Base-by-base conservation (phyloP, 1,284 basidiomycete genomes). In the Ceratobasidium papillatum region DNA sequence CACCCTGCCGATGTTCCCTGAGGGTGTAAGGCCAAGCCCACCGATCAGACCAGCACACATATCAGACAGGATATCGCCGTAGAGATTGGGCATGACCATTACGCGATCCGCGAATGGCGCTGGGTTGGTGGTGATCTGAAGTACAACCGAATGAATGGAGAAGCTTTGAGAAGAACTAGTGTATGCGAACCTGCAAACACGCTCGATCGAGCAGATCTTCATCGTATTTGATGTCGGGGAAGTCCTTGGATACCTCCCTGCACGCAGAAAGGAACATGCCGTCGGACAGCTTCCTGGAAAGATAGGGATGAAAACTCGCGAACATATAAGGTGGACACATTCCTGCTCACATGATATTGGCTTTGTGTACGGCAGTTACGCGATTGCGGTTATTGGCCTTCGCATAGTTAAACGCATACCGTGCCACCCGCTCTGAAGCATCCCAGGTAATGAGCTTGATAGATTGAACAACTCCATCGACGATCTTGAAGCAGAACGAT, bases 71-170 rank as follows among this genome's bases (percentile, higher is more conserved):
- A 99, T 99, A 84, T 98, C 97, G 83, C 94, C 95, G 81, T 94
- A 96, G 77, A 99, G 86, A 88, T 99, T 99, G 78, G 98, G 98
- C 97, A 99, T 99, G 79, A 99, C 98, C 97, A 99, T 99, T 79
- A 99, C 98, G 76, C 95, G 93, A 86, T 99, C 96, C 61, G 94
- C 88, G 85, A 92, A 99, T 11, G 98, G 98, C 78, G 85, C 87
- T 43, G 98, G 98, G 85, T 99, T 96, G 83, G 95, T 94, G 41
- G 94, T 93, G 79, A 97, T 88, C 90, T 94, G 75, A 49, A 43
- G 49, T 12, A 51, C n/a, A 32, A 32, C 9, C 43, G 12, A 32
- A 52, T 68, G 51, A 59, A 62, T 47, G 32, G 22, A 41, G n/a
- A 34, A 36, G 49, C n/a, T n/a, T 49, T 34, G 56, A 62, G 49